A percentile compares a stretch with the other conserved stretches of the same genome.
phyloP scores from a whole-genome alignment of 164 flowering plant species.

The Umbellularia californica region DNA sequence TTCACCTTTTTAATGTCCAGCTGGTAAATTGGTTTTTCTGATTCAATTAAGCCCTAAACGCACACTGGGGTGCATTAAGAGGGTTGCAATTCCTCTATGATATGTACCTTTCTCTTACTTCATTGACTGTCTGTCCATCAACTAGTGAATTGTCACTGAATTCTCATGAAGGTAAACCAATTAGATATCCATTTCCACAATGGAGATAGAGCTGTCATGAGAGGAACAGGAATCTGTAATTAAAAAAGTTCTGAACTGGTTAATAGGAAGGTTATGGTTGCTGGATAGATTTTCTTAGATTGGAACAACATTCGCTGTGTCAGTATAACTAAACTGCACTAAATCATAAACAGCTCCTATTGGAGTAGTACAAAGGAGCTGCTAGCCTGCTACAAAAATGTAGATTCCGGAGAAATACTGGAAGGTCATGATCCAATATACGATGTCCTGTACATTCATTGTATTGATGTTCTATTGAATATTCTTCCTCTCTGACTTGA shows the following conservation, averaged over 20 bases:
- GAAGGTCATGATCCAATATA: conserved; percentile 1
- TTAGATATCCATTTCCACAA: neutral
- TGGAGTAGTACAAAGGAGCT: neutral
- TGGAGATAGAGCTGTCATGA: neutral
- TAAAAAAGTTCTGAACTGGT: neutral
- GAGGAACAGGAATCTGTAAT: neutral
- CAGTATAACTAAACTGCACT: neutral
- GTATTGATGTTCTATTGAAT: neutral
- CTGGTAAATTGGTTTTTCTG: neutral
- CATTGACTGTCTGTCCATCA: neutral
- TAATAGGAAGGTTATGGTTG: neutral
- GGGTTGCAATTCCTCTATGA: neutral
- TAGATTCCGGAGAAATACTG: neutral
- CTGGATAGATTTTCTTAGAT: neutral
- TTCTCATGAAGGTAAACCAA: neutral
- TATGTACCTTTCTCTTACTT: neutral
- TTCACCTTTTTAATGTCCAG: neutral
- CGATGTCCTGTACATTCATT: neutral
- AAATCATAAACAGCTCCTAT: neutral
- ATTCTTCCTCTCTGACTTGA: neutral
- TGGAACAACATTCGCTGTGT: neutral
- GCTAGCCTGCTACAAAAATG: no score
- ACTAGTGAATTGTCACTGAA: neutral
- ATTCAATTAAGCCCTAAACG: neutral
- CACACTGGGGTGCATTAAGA: neutral